These are phyloP conservation scores for Gossypium davidsonii DNA, from an alignment of 441 rosid genomes.

Conservation along the genomic window DNA sequence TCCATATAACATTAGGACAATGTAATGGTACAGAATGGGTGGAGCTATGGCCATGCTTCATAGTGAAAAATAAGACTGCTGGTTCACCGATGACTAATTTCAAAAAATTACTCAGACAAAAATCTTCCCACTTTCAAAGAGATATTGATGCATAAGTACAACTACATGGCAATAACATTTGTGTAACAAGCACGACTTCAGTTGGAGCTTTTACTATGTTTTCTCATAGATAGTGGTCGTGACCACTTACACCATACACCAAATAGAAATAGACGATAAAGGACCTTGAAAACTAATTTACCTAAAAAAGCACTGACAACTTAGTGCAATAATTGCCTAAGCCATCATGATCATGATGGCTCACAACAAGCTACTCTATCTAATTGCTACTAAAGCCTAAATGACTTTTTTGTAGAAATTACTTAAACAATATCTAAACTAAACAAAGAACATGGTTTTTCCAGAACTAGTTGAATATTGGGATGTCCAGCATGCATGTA, in stretches of 20 bases:
- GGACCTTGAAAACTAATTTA: background rate
- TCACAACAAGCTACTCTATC: background rate
- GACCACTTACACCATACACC: background rate
- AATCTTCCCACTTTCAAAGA: background rate
- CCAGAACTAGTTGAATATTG: background rate
- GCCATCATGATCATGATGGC: background rate
- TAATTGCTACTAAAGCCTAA: background rate
- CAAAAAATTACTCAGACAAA: background rate
- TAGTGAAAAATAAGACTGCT: background rate
- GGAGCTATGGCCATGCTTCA: background rate
- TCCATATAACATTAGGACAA: background rate
- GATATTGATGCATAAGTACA: background rate
- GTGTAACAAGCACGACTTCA: background rate
- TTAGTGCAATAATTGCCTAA: background rate
- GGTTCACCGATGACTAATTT: background rate
- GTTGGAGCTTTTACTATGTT: background rate
- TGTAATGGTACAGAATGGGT: background rate
- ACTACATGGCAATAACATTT: background rate
- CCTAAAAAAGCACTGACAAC: constrained; percentile 2
- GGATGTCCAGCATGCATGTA: background rate
- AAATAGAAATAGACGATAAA: background rate
- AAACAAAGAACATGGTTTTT: background rate
- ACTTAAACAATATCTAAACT: background rate
- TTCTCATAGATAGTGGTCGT: background rate
- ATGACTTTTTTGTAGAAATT: background rate